Base-by-base conservation (phyloP, 2,329 filamentous ascomycete genomes). In the Cladosporium sp. region DNA sequence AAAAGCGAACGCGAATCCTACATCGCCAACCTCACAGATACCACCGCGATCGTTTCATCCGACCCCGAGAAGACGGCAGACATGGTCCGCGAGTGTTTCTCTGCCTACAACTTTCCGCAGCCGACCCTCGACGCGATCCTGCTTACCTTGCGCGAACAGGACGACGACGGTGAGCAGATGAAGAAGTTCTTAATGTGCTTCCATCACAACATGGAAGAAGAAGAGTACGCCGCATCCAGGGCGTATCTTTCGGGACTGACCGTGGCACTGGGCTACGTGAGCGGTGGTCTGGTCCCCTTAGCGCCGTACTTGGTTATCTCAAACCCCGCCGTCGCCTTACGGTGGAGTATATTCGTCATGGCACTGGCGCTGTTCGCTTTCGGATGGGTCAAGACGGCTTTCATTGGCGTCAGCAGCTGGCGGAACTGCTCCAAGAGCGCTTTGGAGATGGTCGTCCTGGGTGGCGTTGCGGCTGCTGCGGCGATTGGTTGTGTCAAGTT, bases 241-340 rank as follows among this genome's bases (percentile, higher is more conserved):
- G 71, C 73, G 9, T 74, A 69, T 63, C 70, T 70, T 44, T 83
- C 80, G 0, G 85, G 82, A 2, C 59, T 83, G 16, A 86, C 82
- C 6, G 84, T 88, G 61, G 82, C 83, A 0, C 61, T 83, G 9
- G 83, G 83, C 37, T 88, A 88, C 66, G 82, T 87, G 46, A 68
- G 87, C 28, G 84, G 84, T 19, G 84, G 84, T 0, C 73, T 86
- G 43, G 77, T 87, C 13, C 84, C 84, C 18, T 76, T 87, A 60
- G 69, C 85, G 32, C 84, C 84, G 0, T 87, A 87, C 68, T 84
- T 87, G 59, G 72, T 84, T 41, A 71, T 75, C 10, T 56, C 51
- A 3, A 51, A 57, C n/a, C 49, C 69, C 9, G 62, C 71, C 35
- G 72, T 79, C 14, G 77, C 76, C 14, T 68, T 89, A 4, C 49